These are phyloP conservation scores for Dryas alaskensis DNA, from an alignment of 306 rosid genomes.

Conservation along the genomic window DNA sequence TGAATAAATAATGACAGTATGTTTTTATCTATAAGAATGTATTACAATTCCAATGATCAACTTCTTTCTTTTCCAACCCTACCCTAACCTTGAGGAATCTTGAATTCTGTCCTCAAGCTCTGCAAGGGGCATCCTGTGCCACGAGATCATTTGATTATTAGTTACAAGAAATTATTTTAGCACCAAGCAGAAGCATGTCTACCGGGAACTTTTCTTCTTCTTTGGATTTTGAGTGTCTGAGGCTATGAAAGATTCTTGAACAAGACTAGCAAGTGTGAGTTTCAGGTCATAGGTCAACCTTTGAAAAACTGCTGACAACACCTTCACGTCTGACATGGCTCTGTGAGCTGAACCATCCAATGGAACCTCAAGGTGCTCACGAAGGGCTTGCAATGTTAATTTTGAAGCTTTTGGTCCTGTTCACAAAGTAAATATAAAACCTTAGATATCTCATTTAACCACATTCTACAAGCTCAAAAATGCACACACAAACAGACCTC, in stretches of 20 bases:
- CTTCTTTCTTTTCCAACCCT: slow-evolving; percentile 25
- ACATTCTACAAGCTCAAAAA: neutral
- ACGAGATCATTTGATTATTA: slow-evolving; percentile 17
- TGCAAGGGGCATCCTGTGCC: slow-evolving; percentile 2
- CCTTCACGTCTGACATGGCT: slow-evolving; percentile 76
- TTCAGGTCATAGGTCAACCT: slow-evolving; percentile 58
- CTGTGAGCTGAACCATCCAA: slow-evolving; percentile 71
- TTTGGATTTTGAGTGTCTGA: slow-evolving; percentile 48
- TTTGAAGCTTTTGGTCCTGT: slow-evolving; percentile 49
- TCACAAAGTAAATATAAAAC: slow-evolving; percentile 16
- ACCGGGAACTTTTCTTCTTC: slow-evolving; percentile 61
- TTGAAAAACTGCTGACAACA: slow-evolving; percentile 57
- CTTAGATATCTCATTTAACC: slow-evolving; percentile 12
- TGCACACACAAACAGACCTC: slow-evolving; percentile 44
- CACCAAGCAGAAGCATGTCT: slow-evolving; percentile 27
- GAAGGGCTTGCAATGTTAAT: slow-evolving; percentile 48
- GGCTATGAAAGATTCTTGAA: slow-evolving; percentile 54
- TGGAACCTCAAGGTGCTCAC: slow-evolving; percentile 43
- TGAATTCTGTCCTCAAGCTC: slow-evolving; percentile 4
- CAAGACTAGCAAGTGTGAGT: slow-evolving; percentile 45
- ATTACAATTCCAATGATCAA: slow-evolving; percentile 25
- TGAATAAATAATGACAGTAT: slow-evolving; percentile 1
- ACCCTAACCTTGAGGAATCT: slow-evolving; percentile 9
- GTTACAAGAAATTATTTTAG: slow-evolving; percentile 16
- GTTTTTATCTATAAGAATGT: slow-evolving; percentile 26